Conservation (phyloP, 2,329 filamentous ascomycete genomes). For the Tricladium varicosporioides region DNA sequence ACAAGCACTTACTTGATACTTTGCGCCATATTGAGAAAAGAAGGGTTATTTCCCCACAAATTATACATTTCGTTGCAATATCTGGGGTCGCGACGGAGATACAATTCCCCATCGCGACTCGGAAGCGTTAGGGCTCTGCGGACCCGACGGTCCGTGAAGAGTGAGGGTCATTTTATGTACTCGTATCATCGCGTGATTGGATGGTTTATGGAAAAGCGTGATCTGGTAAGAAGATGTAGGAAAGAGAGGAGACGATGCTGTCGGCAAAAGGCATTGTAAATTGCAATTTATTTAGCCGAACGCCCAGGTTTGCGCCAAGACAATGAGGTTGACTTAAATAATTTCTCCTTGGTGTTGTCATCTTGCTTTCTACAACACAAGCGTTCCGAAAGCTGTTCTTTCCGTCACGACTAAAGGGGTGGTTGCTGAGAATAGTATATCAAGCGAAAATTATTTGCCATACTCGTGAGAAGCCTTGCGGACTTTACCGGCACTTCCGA, state of each 20-base stretch:
- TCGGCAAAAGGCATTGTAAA: not conserved
- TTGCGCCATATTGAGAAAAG: conserved; percentile 4
- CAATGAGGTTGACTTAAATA: too few species aligned
- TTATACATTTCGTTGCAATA: not conserved
- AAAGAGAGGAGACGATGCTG: not conserved
- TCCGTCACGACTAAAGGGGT: too few species aligned
- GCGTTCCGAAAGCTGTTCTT: too few species aligned
- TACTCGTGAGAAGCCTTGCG: too few species aligned
- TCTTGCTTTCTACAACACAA: too few species aligned
- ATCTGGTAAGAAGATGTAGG: not conserved
- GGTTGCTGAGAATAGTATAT: too few species aligned
- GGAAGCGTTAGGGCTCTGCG: not conserved
- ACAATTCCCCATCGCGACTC: conserved; percentile 9
- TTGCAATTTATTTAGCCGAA: not conserved
- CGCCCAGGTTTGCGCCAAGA: too few species aligned
- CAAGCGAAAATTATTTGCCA: too few species aligned
- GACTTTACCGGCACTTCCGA: too few species aligned
- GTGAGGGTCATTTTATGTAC: not conserved
- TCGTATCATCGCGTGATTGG: not conserved
- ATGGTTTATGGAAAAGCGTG: not conserved
- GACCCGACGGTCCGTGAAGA: not conserved
- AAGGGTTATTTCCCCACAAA: conserved; percentile 9
- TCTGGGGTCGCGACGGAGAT: conserved; percentile 11
- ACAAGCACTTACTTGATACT: not conserved
- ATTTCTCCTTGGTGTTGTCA: too few species aligned